Evolutionary conservation across 2,329 filamentous ascomycete species (phyloP).

Genomic region (Didymella lethalis): DNA sequence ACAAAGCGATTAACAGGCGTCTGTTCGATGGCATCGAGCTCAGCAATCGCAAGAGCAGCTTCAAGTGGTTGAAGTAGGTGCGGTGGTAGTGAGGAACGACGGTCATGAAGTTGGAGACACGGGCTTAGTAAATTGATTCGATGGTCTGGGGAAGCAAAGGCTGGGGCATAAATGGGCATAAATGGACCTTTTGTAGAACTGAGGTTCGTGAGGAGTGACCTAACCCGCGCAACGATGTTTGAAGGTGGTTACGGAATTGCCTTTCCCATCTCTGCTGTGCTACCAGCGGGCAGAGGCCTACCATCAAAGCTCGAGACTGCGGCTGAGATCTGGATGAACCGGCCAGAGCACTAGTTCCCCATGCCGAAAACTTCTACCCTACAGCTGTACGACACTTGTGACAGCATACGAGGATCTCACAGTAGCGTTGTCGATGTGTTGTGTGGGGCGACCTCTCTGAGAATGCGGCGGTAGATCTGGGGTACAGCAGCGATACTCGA

Average conservation of each 20-base stretch:
- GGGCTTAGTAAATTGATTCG: conserved; percentile 2
- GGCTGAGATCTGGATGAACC: not conserved
- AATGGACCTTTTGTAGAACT: conserved; percentile 6
- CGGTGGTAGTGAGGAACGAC: conserved; percentile 4
- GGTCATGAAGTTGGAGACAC: conserved; percentile 1
- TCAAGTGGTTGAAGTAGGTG: conserved; percentile 4
- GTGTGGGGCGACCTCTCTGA: not conserved
- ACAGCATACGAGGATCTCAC: not conserved
- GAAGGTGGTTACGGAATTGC: conserved; percentile 2
- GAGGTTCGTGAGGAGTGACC: not conserved
- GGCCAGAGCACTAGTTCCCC: not conserved
- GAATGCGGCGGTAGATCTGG: conserved; percentile 1
- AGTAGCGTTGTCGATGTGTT: not conserved
- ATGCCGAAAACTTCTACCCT: not conserved
- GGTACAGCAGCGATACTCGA: not conserved
- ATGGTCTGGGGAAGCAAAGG: conserved; percentile 13
- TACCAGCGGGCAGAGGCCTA: not conserved
- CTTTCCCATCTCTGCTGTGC: not conserved
- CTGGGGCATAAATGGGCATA: conserved; percentile 1
- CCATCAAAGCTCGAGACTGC: conserved; percentile 1
- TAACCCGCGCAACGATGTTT: not conserved
- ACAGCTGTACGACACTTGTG: not conserved
- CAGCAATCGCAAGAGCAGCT: conserved; percentile 9
- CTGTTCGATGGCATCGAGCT: conserved; percentile 18
- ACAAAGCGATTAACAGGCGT: conserved; percentile 13